phyloP scores from a whole-genome alignment of 352 stramenopile species.

The Pythium insidiosum region DNA sequence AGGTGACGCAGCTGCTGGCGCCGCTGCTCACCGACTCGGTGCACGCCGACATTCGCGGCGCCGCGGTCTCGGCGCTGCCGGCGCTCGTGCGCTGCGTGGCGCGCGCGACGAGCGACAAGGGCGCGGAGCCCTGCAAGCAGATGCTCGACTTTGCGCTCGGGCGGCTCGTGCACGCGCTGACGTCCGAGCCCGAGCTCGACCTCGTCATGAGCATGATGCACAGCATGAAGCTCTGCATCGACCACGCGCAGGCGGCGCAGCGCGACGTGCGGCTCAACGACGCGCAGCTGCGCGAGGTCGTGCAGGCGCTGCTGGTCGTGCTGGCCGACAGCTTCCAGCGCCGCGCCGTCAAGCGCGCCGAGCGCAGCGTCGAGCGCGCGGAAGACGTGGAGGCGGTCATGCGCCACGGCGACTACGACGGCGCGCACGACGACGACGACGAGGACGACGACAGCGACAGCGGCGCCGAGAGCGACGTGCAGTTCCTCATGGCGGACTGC shows the following conservation, averaged over 20 bases:
- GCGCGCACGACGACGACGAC: slow-evolving; percentile 15
- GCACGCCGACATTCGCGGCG: slow-evolving; percentile 78
- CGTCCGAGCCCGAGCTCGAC: slow-evolving; percentile 77
- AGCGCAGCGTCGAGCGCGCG: slow-evolving; percentile 12
- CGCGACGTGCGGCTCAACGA: slow-evolving; percentile 52
- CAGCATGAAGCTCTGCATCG: slow-evolving; percentile 70
- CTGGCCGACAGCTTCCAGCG: slow-evolving; percentile 78
- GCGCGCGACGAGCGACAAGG: slow-evolving; percentile 19
- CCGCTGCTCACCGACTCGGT: slow-evolving; percentile 79
- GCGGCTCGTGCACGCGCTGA: slow-evolving; percentile 65
- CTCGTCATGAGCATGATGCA: slow-evolving; percentile 83
- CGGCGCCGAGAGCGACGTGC: slow-evolving; percentile 57
- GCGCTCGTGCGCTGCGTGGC: slow-evolving; percentile 70
- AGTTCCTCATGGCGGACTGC: slow-evolving; percentile 75
- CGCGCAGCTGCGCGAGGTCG: slow-evolving; percentile 60
- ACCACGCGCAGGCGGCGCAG: slow-evolving; percentile 32
- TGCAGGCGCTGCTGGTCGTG: slow-evolving; percentile 66
- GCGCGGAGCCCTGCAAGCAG: slow-evolving; percentile 58
- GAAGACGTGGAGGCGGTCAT: slow-evolving; percentile 7
- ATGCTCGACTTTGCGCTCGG: slow-evolving; percentile 82
- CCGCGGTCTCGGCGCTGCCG: slow-evolving; percentile 72
- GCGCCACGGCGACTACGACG: slow-evolving; percentile 28
- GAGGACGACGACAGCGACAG: slow-evolving; percentile 26
- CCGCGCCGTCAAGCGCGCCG: slow-evolving; percentile 42
- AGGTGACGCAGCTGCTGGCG: slow-evolving; percentile 75